Conservation (phyloP, 176 grass and related monocot genomes). For the Chrysopogon serrulatus region DNA sequence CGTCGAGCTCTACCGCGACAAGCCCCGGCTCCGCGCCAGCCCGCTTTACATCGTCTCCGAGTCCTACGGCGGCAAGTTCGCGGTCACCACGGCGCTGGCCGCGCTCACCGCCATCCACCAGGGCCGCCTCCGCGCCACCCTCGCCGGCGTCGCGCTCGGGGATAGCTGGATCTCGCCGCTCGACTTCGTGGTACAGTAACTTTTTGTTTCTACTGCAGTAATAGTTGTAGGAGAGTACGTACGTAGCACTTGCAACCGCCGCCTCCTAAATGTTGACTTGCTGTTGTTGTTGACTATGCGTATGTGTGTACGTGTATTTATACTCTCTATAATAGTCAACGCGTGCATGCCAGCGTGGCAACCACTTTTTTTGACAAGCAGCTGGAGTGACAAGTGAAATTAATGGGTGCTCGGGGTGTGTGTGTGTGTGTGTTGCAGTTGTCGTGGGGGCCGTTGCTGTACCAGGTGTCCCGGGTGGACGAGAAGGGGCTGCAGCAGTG, state of each 20-base stretch:
- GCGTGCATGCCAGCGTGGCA: background rate
- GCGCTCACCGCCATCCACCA: constrained; percentile 48
- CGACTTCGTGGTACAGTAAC: constrained; percentile 83
- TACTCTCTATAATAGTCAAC: background rate
- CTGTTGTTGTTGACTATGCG: no score
- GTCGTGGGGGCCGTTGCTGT: constrained; percentile 70
- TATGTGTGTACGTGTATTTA: no score
- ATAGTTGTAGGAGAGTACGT: no score
- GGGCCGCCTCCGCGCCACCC: constrained; percentile 32
- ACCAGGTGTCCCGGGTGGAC: constrained; percentile 73
- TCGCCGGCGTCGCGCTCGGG: constrained; percentile 72
- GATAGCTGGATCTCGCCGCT: constrained; percentile 92
- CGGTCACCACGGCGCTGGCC: constrained; percentile 58
- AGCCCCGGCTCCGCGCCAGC: constrained; percentile 27
- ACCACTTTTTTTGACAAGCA: background rate
- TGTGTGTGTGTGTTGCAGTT: constrained; percentile 1
- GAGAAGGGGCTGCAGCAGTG: constrained; percentile 35
- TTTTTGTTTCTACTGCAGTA: no score
- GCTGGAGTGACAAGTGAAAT: no score
- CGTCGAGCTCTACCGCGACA: constrained; percentile 31
- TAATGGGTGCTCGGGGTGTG: background rate
- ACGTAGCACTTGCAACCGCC: no score
- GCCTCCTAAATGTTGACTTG: no score
- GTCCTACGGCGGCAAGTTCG: constrained; percentile 97
- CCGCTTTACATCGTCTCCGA: constrained; percentile 88